Percentiles rank a stretch among this genome's conserved stretches.
phyloP scores from a whole-genome alignment of 352 stramenopile genomes.

The Hyaloperonospora brassicae region DNA sequence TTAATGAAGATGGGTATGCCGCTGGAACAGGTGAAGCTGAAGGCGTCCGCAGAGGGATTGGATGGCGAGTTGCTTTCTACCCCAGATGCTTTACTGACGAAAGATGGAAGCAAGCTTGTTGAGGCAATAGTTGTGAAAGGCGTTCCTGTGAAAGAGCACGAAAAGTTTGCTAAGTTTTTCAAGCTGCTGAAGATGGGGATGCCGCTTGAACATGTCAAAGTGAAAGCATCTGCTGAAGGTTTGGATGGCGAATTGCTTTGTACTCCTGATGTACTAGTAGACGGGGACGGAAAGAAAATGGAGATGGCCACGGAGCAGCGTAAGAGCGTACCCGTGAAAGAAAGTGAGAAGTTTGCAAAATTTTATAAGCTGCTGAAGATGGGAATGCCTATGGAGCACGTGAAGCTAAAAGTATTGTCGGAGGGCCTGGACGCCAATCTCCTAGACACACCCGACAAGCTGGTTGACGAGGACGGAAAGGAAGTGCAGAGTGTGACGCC shows the following conservation, averaged over 20 bases:
- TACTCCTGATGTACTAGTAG: slow-evolving; percentile 45
- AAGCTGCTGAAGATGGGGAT: slow-evolving; percentile 79
- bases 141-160: slow-evolving; percentile 72
- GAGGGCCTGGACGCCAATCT: slow-evolving; percentile 50
- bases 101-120: slow-evolving; percentile 44
- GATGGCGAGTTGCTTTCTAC: slow-evolving; percentile 82
- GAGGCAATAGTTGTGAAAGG: slow-evolving; percentile 20
- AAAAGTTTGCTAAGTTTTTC: slow-evolving; percentile 80
- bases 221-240: slow-evolving; percentile 57
- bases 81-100: slow-evolving; percentile 47
- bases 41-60: slow-evolving; percentile 75
- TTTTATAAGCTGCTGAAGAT: slow-evolving; percentile 93
- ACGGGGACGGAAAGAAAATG: slow-evolving; percentile 42
- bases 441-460: slow-evolving; percentile 49
- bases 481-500: slow-evolving; percentile 20
- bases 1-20: slow-evolving; percentile 81
- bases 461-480: slow-evolving; percentile 52
- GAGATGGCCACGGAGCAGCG: slow-evolving; percentile 10
- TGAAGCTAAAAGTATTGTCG: slow-evolving; percentile 76
- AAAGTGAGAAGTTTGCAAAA: slow-evolving; percentile 88
- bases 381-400: slow-evolving; percentile 77
- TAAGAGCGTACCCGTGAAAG: slow-evolving; percentile 50
- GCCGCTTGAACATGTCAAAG: slow-evolving; percentile 55
- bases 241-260: slow-evolving; percentile 42
- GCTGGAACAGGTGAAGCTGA: slow-evolving; percentile 69